phyloP scores from a whole-genome alignment of 192 early-diverging fungal species.

The Podila horticola region DNA sequence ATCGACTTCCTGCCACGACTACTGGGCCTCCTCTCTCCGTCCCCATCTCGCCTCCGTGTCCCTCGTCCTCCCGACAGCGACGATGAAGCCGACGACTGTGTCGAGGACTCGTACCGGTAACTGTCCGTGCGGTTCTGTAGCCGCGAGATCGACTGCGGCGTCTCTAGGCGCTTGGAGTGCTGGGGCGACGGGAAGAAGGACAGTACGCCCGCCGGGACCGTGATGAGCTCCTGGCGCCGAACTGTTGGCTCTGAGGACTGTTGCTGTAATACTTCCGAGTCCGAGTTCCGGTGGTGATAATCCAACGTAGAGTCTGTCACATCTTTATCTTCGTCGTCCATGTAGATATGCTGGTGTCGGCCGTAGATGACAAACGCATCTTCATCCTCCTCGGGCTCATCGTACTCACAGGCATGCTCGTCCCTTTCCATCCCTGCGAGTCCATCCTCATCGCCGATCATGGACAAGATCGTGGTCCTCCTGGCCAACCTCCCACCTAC shows the following conservation, averaged over 20 bases:
- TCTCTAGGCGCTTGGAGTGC: conserved; percentile 37
- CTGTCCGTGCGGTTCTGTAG: conserved; percentile 16
- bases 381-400: neutral
- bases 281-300: too few relatives aligned
- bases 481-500: neutral
- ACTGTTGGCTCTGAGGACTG: neutral
- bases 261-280: neutral
- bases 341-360: conserved; percentile 35
- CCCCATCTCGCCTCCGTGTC: neutral
- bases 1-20: conserved; percentile 10
- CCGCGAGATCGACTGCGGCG: conserved; percentile 40
- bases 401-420: neutral
- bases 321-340: conserved; percentile 5
- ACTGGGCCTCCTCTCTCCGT: neutral
- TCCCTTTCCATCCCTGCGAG: neutral
- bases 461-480: neutral
- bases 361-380: conserved; percentile 26
- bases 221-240: conserved; percentile 35
- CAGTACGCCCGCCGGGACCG: conserved; percentile 32
- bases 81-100: conserved; percentile 10
- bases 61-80: conserved; percentile 14
- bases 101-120: neutral
- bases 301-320: neutral
- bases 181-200: conserved; percentile 44
- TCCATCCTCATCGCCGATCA: conserved; percentile 4